A percentile compares a stretch with the other conserved stretches of the same genome.
Conservation (phyloP, 495 filamentous ascomycete genomes). For the Xylaria venustula region DNA sequence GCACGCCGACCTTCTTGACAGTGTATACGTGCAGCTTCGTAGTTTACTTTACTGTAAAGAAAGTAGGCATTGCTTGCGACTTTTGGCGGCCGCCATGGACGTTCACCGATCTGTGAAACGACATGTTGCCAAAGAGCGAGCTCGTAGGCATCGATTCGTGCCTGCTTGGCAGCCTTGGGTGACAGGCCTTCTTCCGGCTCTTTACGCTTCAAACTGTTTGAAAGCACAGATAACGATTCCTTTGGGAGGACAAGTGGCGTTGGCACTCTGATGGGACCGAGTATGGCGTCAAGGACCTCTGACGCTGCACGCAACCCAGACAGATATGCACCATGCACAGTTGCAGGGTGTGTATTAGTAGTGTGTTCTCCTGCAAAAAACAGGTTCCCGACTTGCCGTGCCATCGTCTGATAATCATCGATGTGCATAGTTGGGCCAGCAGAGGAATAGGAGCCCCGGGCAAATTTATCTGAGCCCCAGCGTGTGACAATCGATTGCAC, state of each 20-base stretch:
- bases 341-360: slow-evolving; percentile 91
- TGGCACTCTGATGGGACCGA: slow-evolving; percentile 78
- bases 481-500: slow-evolving; percentile 89
- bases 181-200: slow-evolving; percentile 33
- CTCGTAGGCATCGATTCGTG: slow-evolving; percentile 68
- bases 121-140: slow-evolving; percentile 68
- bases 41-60: slow-evolving; percentile 77
- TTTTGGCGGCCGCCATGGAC: slow-evolving; percentile 67
- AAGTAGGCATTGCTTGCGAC: slow-evolving; percentile 71
- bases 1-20: slow-evolving; percentile 67
- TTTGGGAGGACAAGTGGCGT: slow-evolving; percentile 71
- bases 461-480: slow-evolving; percentile 87
- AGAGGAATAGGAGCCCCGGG: slow-evolving; percentile 90
- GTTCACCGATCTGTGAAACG: slow-evolving; percentile 65
- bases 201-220: slow-evolving; percentile 51
- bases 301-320: slow-evolving; percentile 86
- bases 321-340: slow-evolving; percentile 94
- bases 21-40: slow-evolving; percentile 67
- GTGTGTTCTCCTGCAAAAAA: slow-evolving; percentile 98
- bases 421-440: slow-evolving; percentile 75
- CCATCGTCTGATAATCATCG: slow-evolving; percentile 93
- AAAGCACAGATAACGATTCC: slow-evolving; percentile 35
- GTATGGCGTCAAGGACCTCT: slow-evolving; percentile 73
- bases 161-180: slow-evolving; percentile 48
- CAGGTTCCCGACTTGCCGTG: slow-evolving; percentile 76